These are phyloP conservation scores for Ceratobasidium sp. DNA, from an alignment of 1,284 basidiomycete species.

Conservation along the genomic window DNA sequence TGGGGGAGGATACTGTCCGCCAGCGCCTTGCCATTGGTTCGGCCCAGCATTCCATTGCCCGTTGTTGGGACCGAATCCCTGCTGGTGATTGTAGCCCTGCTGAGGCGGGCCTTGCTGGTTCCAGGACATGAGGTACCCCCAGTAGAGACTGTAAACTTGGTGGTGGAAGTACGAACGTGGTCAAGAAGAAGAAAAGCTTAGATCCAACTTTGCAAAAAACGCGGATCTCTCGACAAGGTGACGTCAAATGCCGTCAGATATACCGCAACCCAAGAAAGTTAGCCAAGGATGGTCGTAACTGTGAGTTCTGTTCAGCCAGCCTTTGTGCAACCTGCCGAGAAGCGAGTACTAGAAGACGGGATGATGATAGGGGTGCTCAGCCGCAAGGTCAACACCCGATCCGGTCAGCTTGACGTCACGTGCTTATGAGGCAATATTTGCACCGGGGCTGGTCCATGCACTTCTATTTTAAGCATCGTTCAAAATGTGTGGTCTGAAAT, in stretches of 20 bases:
- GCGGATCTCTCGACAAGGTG: slow-evolving; percentile 7
- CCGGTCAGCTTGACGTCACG: neutral
- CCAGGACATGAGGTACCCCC: slow-evolving; percentile 24
- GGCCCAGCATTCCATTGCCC: slow-evolving; percentile 43
- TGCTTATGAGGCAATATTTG: neutral
- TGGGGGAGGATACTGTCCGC: slow-evolving; percentile 35
- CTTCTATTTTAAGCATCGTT: neutral
- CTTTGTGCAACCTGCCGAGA: neutral
- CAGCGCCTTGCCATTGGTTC: slow-evolving; percentile 42
- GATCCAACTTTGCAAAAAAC: neutral
- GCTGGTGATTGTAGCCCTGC: slow-evolving; percentile 25
- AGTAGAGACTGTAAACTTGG: neutral
- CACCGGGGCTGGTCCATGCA: neutral
- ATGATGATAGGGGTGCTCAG: neutral
- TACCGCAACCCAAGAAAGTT: slow-evolving; percentile 18
- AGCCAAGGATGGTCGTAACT: neutral
- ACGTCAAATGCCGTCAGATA: slow-evolving; percentile 40
- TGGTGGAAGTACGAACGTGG: neutral
- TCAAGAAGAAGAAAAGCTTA: neutral
- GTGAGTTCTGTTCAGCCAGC: neutral
- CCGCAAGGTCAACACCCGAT: neutral
- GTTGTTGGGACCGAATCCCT: slow-evolving; percentile 39
- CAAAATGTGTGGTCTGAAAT: neutral
- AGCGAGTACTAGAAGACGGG: neutral
- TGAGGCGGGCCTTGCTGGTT: slow-evolving; percentile 39